phyloP scores from a whole-genome alignment of 495 filamentous ascomycete species.

The Pyronema omphalodes region DNA sequence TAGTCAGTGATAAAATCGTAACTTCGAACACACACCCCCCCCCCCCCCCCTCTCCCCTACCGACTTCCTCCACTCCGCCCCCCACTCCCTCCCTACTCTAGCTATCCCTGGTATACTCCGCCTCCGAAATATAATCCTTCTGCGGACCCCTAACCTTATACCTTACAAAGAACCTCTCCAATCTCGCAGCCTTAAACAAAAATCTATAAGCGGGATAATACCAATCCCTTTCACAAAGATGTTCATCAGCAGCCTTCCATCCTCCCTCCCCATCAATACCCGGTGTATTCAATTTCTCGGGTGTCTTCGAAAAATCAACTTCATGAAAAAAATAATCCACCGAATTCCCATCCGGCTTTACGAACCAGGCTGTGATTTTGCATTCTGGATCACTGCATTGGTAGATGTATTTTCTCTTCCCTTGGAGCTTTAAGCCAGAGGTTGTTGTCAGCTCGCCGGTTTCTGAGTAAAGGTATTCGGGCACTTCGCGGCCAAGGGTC shows the following conservation, averaged over 20 bases:
- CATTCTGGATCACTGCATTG: conserved; percentile 28
- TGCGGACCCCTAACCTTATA: conserved; percentile 47
- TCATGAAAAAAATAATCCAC: conserved; percentile 53
- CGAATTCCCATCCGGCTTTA: conserved; percentile 34
- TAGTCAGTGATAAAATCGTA: no score
- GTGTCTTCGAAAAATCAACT: conserved; percentile 23
- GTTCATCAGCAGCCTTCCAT: conserved; percentile 39
- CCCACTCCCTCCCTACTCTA: no score
- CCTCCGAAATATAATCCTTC: conserved; percentile 46
- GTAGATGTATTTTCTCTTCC: conserved; percentile 32
- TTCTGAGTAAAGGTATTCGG: conserved; percentile 51
- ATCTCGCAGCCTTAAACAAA: conserved; percentile 31
- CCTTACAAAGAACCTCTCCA: conserved; percentile 36
- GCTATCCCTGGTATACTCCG: conserved; percentile 27
- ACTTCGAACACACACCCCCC: no score
- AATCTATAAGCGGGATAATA: conserved; percentile 47
- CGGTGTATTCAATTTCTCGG: conserved; percentile 26
- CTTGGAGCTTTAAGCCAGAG: conserved; percentile 22
- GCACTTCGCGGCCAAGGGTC: conserved; percentile 13
- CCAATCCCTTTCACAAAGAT: conserved; percentile 46
- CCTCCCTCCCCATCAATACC: conserved; percentile 21
- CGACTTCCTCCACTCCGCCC: no score
- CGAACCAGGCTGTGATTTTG: conserved; percentile 47
- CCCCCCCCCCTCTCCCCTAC: no score
- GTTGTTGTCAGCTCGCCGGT: conserved; percentile 38